These are phyloP conservation scores for Dactylellina leptospora DNA, from an alignment of 2,329 filamentous ascomycete genomes.

Conservation along the genomic window DNA sequence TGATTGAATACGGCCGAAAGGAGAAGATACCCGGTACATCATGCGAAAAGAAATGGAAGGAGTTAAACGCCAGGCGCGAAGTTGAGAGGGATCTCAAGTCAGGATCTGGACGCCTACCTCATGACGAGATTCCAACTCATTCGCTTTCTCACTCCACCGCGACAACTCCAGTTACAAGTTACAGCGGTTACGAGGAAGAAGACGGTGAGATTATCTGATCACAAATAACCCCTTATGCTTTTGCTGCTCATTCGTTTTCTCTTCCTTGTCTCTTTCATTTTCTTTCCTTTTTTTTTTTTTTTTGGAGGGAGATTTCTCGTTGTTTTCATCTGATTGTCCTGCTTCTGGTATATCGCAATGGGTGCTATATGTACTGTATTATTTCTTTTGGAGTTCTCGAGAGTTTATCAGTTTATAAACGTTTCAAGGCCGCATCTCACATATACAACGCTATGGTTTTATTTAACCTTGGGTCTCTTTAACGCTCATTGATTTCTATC, in stretches of 20 bases:
- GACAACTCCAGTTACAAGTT: constrained; percentile 31
- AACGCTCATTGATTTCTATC: no score
- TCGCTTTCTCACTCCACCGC: constrained; percentile 32
- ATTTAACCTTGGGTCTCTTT: no score
- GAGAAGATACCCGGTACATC: constrained; percentile 59
- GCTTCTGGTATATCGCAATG: neutral
- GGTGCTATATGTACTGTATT: constrained; percentile 6
- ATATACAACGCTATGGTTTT: constrained; percentile 47
- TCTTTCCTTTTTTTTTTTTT: neutral
- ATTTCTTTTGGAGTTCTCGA: constrained; percentile 36
- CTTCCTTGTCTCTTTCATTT: neutral
- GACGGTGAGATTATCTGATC: constrained; percentile 18
- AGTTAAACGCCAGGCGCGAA: constrained; percentile 55
- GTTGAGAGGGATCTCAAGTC: constrained; percentile 32
- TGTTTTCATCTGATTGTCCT: neutral
- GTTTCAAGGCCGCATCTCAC: constrained; percentile 3
- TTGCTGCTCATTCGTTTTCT: no score
- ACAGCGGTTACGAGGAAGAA: constrained; percentile 38
- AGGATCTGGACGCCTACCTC: constrained; percentile 40
- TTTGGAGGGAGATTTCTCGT: neutral
- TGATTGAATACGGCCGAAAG: constrained; percentile 58
- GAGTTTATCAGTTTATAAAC: constrained; percentile 18
- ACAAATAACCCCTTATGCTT: neutral
- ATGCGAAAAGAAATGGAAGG: constrained; percentile 59
- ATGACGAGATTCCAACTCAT: constrained; percentile 34